Base-by-base conservation (phyloP, 2,329 filamentous ascomycete genomes). In the Ramichloridium luteum region DNA sequence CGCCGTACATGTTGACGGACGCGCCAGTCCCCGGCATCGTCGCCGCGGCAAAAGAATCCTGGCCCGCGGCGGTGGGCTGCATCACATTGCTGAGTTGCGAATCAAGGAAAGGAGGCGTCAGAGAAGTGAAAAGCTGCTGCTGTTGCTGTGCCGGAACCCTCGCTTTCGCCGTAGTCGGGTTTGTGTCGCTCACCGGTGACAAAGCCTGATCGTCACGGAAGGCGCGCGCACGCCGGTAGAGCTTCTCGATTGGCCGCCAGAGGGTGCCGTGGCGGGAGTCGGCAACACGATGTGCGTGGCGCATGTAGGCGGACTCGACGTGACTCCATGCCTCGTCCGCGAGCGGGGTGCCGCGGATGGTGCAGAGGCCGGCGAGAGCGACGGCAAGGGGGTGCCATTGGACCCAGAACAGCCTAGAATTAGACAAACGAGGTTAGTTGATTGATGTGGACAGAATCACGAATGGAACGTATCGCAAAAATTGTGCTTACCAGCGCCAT, bases 311-410 rank as follows among this genome's bases (percentile, higher is more conserved):
- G 14, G 44, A 44, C 8, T 71, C 62, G 14, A 71, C 55, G 14
- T 62, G 54, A 5, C 36, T 44, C 68, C 68, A 72, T 2, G 68
- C 66, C 25, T 59, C 54, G 3, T 64, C 59, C 10, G 60, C 65
- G 15, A 65, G 48, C 13, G 57, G 55, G 4, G 64, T 64, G 22
- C 56, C 49, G 3, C 62, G 61, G 40, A 63, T 61, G 2, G 57
- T 49, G 43, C 65, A 70, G 16, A 71, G 55, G 39, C 70, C 66
- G 1, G 66, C 66, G 9, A 70, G 47, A 2, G 62, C 59, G 6
- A 70, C 65, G 2, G 67, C 65, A 1, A 71, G 49, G 5, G 66
- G 59, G 40, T 70, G 67, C 68, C 68, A 71, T 39, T 68, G 67
- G n/a, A 68, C 60, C 46, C 67, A 70, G 2, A 58, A 53, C 55